phyloP scores from a whole-genome alignment of 140 eudicot genomes.

The Stevia rebaudiana region DNA sequence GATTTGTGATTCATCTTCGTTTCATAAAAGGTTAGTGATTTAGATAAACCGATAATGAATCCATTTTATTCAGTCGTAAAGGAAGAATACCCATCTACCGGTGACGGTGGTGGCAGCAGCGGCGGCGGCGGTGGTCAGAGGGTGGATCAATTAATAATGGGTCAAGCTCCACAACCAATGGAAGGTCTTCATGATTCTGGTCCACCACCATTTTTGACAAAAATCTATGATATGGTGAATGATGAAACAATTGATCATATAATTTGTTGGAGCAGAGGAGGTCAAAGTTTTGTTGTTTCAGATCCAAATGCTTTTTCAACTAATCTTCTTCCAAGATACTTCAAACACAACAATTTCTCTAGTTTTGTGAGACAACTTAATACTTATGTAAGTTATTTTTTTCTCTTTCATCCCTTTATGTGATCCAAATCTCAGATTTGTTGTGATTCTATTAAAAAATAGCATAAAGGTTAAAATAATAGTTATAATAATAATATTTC shows the following conservation, averaged over 20 bases:
- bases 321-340: conserved; percentile 67
- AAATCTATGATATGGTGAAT: conserved; percentile 86
- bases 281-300: conserved; percentile 85
- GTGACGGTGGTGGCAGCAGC: conserved; percentile 1
- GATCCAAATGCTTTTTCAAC: conserved; percentile 83
- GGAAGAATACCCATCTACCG: conserved; percentile 46
- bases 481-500: neutral
- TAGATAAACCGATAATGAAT: conserved; percentile 36
- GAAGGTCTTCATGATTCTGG: conserved; percentile 84
- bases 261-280: conserved; percentile 85
- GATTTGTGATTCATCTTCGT: neutral
- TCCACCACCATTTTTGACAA: conserved; percentile 88
- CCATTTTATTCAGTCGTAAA: conserved; percentile 42
- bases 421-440: neutral
- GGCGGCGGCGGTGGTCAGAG: neutral
- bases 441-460: neutral
- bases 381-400: conserved; percentile 69
- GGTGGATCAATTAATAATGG: conserved; percentile 10
- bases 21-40: neutral
- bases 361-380: conserved; percentile 96
- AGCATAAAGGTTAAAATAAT: too few relatives aligned
- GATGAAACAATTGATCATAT: conserved; percentile 46
- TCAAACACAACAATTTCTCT: conserved; percentile 88
- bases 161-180: conserved; percentile 60
- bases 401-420: neutral